phyloP scores from a whole-genome alignment of 768 basidiomycete species.

The Psilocybe sp. region DNA sequence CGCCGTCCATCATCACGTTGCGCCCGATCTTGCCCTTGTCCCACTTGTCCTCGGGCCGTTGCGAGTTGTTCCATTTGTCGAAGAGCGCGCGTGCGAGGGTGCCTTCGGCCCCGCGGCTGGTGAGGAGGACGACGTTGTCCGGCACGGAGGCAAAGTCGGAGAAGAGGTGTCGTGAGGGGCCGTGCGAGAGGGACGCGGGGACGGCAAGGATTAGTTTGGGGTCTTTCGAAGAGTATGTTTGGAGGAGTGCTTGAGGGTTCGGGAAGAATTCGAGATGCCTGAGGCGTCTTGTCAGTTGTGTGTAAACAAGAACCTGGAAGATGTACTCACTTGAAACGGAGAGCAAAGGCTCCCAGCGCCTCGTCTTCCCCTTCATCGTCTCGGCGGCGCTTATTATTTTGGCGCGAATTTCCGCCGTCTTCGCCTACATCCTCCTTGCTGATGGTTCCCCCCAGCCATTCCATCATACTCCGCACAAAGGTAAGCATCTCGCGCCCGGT shows the following conservation, averaged over 20 bases:
- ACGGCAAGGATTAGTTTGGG: conserved; percentile 94
- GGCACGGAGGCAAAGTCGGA: conserved; percentile 79
- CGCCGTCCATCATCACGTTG: conserved; percentile 78
- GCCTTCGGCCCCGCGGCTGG: conserved; percentile 73
- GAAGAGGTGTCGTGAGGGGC: conserved; percentile 85
- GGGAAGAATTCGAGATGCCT: conserved; percentile 94
- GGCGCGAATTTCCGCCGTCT: conserved; percentile 56
- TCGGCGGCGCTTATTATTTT: conserved; percentile 50
- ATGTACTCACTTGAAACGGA: conserved; percentile 80
- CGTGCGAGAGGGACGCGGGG: conserved; percentile 90
- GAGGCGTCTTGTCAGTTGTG: conserved; percentile 1
- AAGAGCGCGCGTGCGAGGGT: conserved; percentile 80
- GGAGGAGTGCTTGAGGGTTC: conserved; percentile 74
- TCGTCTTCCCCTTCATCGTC: conserved; percentile 80
- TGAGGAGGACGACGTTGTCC: conserved; percentile 86
- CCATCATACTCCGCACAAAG: conserved; percentile 95
- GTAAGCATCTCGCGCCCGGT: conserved; percentile 93
- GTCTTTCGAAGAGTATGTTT: conserved; percentile 80
- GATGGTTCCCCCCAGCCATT: conserved; percentile 96
- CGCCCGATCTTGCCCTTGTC: conserved; percentile 88
- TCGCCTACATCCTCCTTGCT: conserved; percentile 90
- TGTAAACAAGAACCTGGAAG: not conserved
- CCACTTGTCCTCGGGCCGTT: conserved; percentile 81
- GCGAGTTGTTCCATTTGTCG: conserved; percentile 81
- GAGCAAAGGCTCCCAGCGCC: conserved; percentile 77